A percentile compares a stretch with the other conserved stretches of the same genome.
Conservation (phyloP, 2,329 filamentous ascomycete genomes). For the Phaeosphaeriaceae sp. region DNA sequence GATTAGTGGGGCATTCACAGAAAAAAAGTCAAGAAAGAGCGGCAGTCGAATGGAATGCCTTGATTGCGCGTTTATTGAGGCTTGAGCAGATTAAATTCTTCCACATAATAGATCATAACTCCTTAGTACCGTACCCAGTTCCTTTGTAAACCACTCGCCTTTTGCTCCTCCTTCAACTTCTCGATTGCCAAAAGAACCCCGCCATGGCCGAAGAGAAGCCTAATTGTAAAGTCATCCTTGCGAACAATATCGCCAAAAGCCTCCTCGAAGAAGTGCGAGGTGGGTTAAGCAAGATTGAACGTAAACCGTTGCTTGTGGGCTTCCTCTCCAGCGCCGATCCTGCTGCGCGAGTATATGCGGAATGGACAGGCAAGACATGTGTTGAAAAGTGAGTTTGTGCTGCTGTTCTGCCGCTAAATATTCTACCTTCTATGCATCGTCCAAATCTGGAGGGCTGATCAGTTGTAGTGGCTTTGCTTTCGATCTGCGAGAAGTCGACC, state of each 20-base stretch:
- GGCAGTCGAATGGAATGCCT: slow-evolving; percentile 6
- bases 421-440: not conserved
- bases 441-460: slow-evolving; percentile 2
- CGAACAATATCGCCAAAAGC: slow-evolving; percentile 82
- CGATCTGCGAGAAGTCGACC: slow-evolving; percentile 80
- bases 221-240: slow-evolving; percentile 90
- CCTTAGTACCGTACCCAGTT: not conserved
- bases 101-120: not conserved
- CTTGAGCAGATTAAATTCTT: not conserved
- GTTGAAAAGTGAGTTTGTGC: slow-evolving; percentile 80
- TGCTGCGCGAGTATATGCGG: slow-evolving; percentile 89
- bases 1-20: slow-evolving; percentile 20
- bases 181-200: slow-evolving; percentile 18
- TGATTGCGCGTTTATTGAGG: slow-evolving; percentile 8
- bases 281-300: slow-evolving; percentile 73
- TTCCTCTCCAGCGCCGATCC: slow-evolving; percentile 93
- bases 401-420: slow-evolving; percentile 11
- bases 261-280: slow-evolving; percentile 79
- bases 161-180: slow-evolving; percentile 1
- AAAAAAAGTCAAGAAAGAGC: slow-evolving; percentile 17
- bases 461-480: slow-evolving; percentile 82
- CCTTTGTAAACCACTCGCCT: not conserved
- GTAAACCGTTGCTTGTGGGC: slow-evolving; percentile 80
- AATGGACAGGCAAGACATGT: slow-evolving; percentile 97
- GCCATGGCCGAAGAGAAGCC: slow-evolving; percentile 48